phyloP scores from a whole-genome alignment of 1,139 yeast genomes.

The Geotrichum bryndzae region DNA sequence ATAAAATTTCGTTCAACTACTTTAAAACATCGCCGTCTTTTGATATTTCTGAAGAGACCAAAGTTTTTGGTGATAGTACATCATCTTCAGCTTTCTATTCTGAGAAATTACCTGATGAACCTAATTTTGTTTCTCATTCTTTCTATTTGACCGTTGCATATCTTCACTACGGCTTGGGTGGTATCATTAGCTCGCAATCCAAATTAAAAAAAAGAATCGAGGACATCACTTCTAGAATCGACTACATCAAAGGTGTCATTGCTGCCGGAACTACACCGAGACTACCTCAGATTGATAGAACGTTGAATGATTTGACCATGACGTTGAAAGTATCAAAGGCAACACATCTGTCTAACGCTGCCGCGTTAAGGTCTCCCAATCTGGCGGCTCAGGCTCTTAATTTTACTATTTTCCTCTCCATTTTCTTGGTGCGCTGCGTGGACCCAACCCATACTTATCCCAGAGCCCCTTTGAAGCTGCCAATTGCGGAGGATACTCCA shows the following conservation, averaged over 20 bases:
- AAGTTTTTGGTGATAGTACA: slow-evolving; percentile 66
- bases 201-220: slow-evolving; percentile 49
- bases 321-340: slow-evolving; percentile 41
- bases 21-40: slow-evolving; percentile 45
- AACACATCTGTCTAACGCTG: slow-evolving; percentile 43
- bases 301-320: slow-evolving; percentile 42
- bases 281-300: slow-evolving; percentile 22
- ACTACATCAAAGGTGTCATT: slow-evolving; percentile 37
- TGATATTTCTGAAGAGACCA: slow-evolving; percentile 73
- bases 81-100: slow-evolving; percentile 59
- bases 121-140: slow-evolving; percentile 84
- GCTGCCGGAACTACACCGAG: slow-evolving; percentile 24
- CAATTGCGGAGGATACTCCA: slow-evolving; percentile 47
- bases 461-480: slow-evolving; percentile 49
- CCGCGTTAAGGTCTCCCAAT: slow-evolving; percentile 51
- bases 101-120: slow-evolving; percentile 28
- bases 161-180: slow-evolving; percentile 86
- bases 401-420: slow-evolving; percentile 67
- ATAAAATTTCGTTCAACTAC: slow-evolving; percentile 69
- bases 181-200: slow-evolving; percentile 55
- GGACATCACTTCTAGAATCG: slow-evolving; percentile 49
- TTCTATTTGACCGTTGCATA: slow-evolving; percentile 75
- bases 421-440: slow-evolving; percentile 62
- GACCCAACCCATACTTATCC: slow-evolving; percentile 72
- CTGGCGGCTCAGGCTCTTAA: slow-evolving; percentile 66